Conservation (phyloP, 805 yeast species). For the Candida chilensis region DNA sequence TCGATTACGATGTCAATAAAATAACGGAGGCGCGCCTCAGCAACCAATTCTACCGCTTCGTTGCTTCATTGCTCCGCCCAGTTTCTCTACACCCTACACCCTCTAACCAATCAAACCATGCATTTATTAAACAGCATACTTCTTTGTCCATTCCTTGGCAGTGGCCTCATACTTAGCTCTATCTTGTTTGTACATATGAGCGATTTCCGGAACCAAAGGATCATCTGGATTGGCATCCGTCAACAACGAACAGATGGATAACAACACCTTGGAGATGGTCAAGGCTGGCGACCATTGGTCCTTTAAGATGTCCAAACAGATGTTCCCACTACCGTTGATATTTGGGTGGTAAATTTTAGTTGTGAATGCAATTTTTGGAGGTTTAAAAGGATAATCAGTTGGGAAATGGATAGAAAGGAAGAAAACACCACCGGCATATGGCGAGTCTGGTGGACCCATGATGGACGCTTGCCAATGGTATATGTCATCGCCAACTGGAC, state of each 20-base stretch:
- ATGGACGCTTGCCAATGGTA: constrained; percentile 99
- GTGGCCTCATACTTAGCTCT: constrained; percentile 91
- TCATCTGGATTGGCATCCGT: constrained; percentile 99
- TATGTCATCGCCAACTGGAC: constrained; percentile 96
- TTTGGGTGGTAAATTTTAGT: constrained; percentile 97
- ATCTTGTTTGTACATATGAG: constrained; percentile 92
- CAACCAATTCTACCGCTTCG: too few species aligned
- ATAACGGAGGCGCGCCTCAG: too few species aligned
- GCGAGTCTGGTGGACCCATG: constrained; percentile 97
- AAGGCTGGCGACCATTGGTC: constrained; percentile 99
- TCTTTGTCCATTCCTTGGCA: constrained; percentile 98
- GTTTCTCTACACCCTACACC: too few species aligned
- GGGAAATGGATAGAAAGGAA: constrained; percentile 96
- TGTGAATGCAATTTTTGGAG: constrained; percentile 83
- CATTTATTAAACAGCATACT: constrained; percentile 91
- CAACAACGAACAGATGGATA: constrained; percentile 89
- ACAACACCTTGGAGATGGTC: constrained; percentile 89
- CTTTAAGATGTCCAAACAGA: constrained; percentile 92
- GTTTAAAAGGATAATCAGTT: constrained; percentile 97
- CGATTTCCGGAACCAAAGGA: constrained; percentile 97
- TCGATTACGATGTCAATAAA: too few species aligned
- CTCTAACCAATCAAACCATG: too few species aligned
- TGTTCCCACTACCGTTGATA: constrained; percentile 91
- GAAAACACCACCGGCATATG: constrained; percentile 84
- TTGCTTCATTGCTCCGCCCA: too few species aligned